Conservation (phyloP, 306 rosid genomes). For the Gynostemma pentaphyllum region DNA sequence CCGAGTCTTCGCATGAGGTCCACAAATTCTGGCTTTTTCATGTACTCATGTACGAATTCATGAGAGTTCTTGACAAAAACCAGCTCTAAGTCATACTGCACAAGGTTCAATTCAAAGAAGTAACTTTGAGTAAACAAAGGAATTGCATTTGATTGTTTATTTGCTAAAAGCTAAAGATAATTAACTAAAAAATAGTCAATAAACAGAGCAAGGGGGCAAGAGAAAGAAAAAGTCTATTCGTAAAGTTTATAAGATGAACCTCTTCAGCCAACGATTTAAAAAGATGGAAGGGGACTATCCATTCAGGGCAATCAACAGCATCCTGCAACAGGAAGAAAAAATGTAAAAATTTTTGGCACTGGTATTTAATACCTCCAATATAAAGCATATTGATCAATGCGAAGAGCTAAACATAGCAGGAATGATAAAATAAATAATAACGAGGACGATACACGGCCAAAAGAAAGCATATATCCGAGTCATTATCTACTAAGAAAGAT, state of each 20-base stretch:
- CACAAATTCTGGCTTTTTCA: conserved; percentile 65
- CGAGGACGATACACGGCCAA: not conserved
- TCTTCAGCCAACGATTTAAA: conserved; percentile 88
- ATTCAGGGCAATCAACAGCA: conserved; percentile 97
- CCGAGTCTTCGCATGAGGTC: conserved; percentile 92
- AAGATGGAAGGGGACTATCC: conserved; percentile 80
- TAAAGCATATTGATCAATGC: not conserved
- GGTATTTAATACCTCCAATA: not conserved
- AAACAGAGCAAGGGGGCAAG: not conserved
- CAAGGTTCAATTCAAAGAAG: not conserved
- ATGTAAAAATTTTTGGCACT: not conserved
- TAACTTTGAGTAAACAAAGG: not conserved
- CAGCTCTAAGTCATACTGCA: conserved; percentile 81
- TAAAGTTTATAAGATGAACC: conserved; percentile 27
- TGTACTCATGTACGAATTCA: conserved; percentile 69
- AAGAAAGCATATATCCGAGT: not conserved
- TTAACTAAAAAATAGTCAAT: not conserved
- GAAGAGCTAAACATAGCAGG: not conserved
- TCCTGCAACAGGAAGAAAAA: conserved; percentile 47
- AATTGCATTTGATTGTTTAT: not conserved
- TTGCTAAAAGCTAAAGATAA: not conserved
- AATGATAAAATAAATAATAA: not conserved
- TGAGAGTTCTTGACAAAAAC: conserved; percentile 75
- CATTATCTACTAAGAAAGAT: no score
- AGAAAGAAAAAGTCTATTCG: not conserved